These are phyloP conservation scores for Macrolepiota dolichaula DNA, from an alignment of 768 basidiomycete species.

Conservation along the genomic window DNA sequence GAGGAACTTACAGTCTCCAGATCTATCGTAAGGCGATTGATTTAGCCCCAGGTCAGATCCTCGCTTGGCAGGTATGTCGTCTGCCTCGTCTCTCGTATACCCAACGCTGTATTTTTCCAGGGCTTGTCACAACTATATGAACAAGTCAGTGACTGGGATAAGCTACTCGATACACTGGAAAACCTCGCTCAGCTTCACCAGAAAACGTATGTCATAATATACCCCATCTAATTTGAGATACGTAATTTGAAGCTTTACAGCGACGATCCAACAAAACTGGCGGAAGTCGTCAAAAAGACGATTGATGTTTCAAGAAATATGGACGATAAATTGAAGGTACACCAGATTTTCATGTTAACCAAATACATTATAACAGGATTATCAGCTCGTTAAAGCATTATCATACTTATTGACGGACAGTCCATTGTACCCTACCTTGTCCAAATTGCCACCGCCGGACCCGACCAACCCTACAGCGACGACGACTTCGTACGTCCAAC, in stretches of 20 bases:
- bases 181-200: slow-evolving; percentile 56
- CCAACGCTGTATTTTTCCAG: slow-evolving; percentile 31
- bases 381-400: slow-evolving; percentile 65
- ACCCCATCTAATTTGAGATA: not conserved
- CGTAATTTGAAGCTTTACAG: slow-evolving; percentile 32
- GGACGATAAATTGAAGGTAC: slow-evolving; percentile 54
- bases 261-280: slow-evolving; percentile 73
- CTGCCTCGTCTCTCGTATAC: slow-evolving; percentile 15
- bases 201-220: slow-evolving; percentile 44
- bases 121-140: slow-evolving; percentile 76
- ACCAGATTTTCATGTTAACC: slow-evolving; percentile 13
- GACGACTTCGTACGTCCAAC: slow-evolving; percentile 53
- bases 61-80: slow-evolving; percentile 79
- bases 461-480: slow-evolving; percentile 69
- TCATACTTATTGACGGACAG: slow-evolving; percentile 75
- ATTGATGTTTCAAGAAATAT: slow-evolving; percentile 41
- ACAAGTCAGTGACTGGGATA: slow-evolving; percentile 53
- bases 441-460: slow-evolving; percentile 68
- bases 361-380: slow-evolving; percentile 2
- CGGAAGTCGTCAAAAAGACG: slow-evolving; percentile 76
- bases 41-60: slow-evolving; percentile 59
- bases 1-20: slow-evolving; percentile 34
- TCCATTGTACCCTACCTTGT: slow-evolving; percentile 56
- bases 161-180: slow-evolving; percentile 49
- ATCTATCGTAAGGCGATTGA: slow-evolving; percentile 76